Evolutionary conservation across 768 basidiomycete species (phyloP), one percentile per base, ranked within the genome.

Genomic region (Russula sp.): DNA sequence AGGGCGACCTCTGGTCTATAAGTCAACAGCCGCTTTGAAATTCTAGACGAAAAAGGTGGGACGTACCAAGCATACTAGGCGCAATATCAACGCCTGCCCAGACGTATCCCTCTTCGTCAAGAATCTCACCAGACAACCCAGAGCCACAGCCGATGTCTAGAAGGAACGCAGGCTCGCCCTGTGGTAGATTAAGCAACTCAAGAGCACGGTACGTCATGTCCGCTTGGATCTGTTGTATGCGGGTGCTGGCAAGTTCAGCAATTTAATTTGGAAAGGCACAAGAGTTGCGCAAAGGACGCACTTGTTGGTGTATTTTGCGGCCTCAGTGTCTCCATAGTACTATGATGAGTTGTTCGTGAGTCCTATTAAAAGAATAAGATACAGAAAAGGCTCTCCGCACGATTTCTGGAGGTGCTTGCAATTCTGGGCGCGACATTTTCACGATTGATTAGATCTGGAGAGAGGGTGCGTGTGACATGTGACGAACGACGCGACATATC

Each of bases 111-210:
- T 92, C 87, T 68, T 98, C 94, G 64, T 96, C 93, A 56, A 99
- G 77, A 68, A 98, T 93, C 76, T 98, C 95, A 1, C 97, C 97
- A 25, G 91, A 94, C 20, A 99, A 75, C 2, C 97, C 97, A n/a
- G 90, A 93, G 18, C 97, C 97, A 69, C 95, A 98, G 2, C 97
- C 97, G 59, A 99, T 93, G 72, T 99, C 97, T 38, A 98, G 82
- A 16, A 99, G 76, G 69, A 89, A 90, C 0, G 90, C 87, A 0
- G 94, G 84, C 61, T 93, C 79, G 49, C 85, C 88, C 50, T 81
- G 80, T 10, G 93, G 87, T 41, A 98, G 75, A 67, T 86, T 89
- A 46, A 98, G 79, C 11, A 99, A 79, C 72, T 98, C 97, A 38
- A 99, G 76, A 2, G 95, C 95, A 67, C 97, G 83, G 68, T 94